These are phyloP conservation scores for Wickerhamomyces bisporus DNA, from an alignment of 805 yeast species.

Conservation along the genomic window DNA sequence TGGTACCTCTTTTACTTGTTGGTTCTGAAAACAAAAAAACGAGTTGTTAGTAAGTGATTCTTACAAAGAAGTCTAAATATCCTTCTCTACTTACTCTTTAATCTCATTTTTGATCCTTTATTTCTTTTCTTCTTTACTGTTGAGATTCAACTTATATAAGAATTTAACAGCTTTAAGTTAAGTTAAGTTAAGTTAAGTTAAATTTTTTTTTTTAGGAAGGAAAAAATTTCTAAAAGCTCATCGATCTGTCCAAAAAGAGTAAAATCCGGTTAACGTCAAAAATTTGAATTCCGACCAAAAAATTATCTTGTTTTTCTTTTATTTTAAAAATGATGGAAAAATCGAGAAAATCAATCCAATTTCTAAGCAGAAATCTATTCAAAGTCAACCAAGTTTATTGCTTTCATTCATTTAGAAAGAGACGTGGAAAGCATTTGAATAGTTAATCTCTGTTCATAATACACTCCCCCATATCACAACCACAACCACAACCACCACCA, in stretches of 20 bases:
- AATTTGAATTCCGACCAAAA: neutral
- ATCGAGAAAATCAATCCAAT: neutral
- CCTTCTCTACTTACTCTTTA: constrained; percentile 13
- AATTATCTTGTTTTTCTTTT: no score
- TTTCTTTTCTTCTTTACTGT: no score
- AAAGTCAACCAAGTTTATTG: no score
- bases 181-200: no score
- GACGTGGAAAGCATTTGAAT: no score
- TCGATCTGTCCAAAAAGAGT: constrained; percentile 1
- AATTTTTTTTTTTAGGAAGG: neutral
- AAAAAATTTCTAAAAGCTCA: constrained; percentile 6
- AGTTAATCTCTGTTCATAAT: no score
- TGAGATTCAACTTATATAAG: no score
- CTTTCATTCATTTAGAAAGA: no score
- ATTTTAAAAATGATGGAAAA: neutral
- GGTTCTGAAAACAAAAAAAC: constrained; percentile 17
- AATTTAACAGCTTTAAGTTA: no score
- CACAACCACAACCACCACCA: no score
- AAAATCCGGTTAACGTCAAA: constrained; percentile 3
- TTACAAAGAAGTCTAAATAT: neutral
- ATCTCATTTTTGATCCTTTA: constrained; percentile 15
- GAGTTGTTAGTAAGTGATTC: neutral
- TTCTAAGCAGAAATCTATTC: no score
- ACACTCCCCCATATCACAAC: no score
- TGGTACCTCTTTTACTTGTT: constrained; percentile 82